A percentile compares a stretch with the other conserved stretches of the same genome.
Evolutionary conservation across 345 rosid species (phyloP).

Genomic region (Ricinus communis): DNA sequence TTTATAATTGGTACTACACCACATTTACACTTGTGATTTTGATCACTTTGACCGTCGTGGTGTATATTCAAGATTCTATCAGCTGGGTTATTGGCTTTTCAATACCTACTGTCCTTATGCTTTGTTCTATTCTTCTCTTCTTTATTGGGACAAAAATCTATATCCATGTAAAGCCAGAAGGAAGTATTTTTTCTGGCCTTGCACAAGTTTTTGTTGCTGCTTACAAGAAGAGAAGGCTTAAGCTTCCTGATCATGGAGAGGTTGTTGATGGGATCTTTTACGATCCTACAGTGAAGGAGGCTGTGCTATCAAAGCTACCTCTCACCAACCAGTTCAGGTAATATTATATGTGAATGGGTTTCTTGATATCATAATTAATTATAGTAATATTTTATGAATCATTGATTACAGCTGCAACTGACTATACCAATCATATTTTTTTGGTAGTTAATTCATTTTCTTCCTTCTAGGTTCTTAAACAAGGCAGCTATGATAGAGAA

Average conservation of each 20-base stretch:
- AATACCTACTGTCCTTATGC: slow-evolving; percentile 62
- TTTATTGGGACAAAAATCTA: slow-evolving; percentile 59
- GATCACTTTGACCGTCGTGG: slow-evolving; percentile 52
- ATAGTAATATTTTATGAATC: too few relatives aligned
- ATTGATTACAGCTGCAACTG: too few relatives aligned
- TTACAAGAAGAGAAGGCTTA: slow-evolving; percentile 44
- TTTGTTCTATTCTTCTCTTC: slow-evolving; percentile 49
- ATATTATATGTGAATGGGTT: neutral
- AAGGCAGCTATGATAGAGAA: slow-evolving; percentile 55
- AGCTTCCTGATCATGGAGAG: slow-evolving; percentile 21
- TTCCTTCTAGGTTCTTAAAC: slow-evolving; percentile 62
- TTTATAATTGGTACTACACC: slow-evolving; percentile 72
- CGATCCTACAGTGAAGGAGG: slow-evolving; percentile 53
- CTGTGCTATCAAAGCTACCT: slow-evolving; percentile 44
- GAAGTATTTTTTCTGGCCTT: slow-evolving; percentile 59
- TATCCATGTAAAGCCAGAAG: slow-evolving; percentile 56
- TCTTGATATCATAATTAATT: neutral
- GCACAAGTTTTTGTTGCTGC: slow-evolving; percentile 56
- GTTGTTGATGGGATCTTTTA: slow-evolving; percentile 21
- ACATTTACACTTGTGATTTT: slow-evolving; percentile 57
- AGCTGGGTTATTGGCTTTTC: slow-evolving; percentile 83
- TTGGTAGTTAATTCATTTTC: too few relatives aligned
- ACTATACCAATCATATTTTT: too few relatives aligned
- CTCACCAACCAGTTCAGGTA: slow-evolving; percentile 67
- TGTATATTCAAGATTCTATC: slow-evolving; percentile 69